phyloP scores from a whole-genome alignment of 2,329 filamentous ascomycete genomes.

The Microcera coccophila region DNA sequence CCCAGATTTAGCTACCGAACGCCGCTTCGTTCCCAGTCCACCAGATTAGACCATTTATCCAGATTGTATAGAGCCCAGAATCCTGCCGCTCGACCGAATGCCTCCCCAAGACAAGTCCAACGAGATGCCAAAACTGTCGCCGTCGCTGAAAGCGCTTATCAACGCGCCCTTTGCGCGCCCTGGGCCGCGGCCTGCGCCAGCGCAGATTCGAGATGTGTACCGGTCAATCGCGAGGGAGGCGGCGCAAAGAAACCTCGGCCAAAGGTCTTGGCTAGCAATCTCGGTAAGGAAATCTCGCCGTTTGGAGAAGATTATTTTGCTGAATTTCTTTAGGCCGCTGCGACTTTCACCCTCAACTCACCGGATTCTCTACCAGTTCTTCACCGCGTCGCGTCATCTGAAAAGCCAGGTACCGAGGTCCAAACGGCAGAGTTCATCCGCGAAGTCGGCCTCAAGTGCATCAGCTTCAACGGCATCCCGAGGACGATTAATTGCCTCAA shows the following conservation, averaged over 20 bases:
- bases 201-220: conserved; percentile 61
- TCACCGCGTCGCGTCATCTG: conserved; percentile 46
- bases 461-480: conserved; percentile 77
- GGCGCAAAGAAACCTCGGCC: conserved; percentile 55
- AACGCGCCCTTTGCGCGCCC: conserved; percentile 65
- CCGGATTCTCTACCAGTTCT: conserved; percentile 68
- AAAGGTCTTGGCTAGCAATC: conserved; percentile 62
- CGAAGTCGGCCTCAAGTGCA: conserved; percentile 72
- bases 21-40: not conserved
- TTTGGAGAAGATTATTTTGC: conserved; percentile 5
- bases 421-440: conserved; percentile 67
- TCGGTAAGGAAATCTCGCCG: conserved; percentile 44
- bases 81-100: conserved; percentile 10
- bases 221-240: conserved; percentile 61
- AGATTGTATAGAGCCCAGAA: not conserved
- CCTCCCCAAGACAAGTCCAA: conserved; percentile 9
- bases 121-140: conserved; percentile 69
- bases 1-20: not conserved
- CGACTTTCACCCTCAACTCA: conserved; percentile 83
- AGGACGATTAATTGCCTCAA: conserved; percentile 79
- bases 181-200: conserved; percentile 60
- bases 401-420: conserved; percentile 27
- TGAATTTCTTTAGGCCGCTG: conserved; percentile 57
- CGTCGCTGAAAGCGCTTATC: conserved; percentile 68
- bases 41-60: not conserved